These are phyloP conservation scores for Pseudogymnoascus sp. DNA, from an alignment of 2,329 filamentous ascomycete species.

Conservation along the genomic window DNA sequence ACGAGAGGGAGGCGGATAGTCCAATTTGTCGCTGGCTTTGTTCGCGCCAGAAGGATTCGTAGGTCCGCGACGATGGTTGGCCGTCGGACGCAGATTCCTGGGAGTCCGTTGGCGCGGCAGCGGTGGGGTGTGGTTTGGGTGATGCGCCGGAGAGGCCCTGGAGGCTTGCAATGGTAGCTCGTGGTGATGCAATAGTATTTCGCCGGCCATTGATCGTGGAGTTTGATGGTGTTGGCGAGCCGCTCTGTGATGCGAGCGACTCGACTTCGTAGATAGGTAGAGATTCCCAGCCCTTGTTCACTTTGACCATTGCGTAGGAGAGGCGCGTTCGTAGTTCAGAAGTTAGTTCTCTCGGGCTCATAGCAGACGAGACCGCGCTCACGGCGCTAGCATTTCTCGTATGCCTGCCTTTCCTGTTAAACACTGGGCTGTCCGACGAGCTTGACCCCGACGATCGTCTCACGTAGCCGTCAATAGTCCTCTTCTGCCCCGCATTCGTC, in stretches of 20 bases:
- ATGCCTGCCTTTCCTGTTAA: slow-evolving; percentile 39
- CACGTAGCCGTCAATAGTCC: slow-evolving; percentile 67
- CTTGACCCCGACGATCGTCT: slow-evolving; percentile 48
- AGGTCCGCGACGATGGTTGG: slow-evolving; percentile 27
- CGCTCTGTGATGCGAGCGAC: slow-evolving; percentile 60
- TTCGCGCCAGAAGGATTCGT: slow-evolving; percentile 41
- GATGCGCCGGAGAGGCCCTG: slow-evolving; percentile 21
- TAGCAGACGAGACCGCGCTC: slow-evolving; percentile 51
- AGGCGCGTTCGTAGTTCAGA: slow-evolving; percentile 73
- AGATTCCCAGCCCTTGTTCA: slow-evolving; percentile 81
- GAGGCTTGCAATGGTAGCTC: slow-evolving; percentile 34
- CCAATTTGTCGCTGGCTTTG: slow-evolving; percentile 29
- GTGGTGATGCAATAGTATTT: slow-evolving; percentile 48
- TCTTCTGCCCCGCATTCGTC: slow-evolving; percentile 50
- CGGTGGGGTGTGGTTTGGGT: slow-evolving; percentile 10
- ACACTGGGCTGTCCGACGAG: slow-evolving; percentile 33
- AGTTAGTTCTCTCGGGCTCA: slow-evolving; percentile 49
- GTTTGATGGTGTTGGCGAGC: slow-evolving; percentile 54
- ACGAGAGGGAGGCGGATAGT: slow-evolving; percentile 39
- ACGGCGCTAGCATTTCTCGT: slow-evolving; percentile 66
- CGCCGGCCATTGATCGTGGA: slow-evolving; percentile 47
- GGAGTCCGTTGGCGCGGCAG: slow-evolving; percentile 23
- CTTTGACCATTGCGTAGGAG: slow-evolving; percentile 89
- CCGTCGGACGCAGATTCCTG: slow-evolving; percentile 29
- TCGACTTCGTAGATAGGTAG: slow-evolving; percentile 73